Conservation (phyloP, 1,284 basidiomycete genomes). For the Mycena sp. region DNA sequence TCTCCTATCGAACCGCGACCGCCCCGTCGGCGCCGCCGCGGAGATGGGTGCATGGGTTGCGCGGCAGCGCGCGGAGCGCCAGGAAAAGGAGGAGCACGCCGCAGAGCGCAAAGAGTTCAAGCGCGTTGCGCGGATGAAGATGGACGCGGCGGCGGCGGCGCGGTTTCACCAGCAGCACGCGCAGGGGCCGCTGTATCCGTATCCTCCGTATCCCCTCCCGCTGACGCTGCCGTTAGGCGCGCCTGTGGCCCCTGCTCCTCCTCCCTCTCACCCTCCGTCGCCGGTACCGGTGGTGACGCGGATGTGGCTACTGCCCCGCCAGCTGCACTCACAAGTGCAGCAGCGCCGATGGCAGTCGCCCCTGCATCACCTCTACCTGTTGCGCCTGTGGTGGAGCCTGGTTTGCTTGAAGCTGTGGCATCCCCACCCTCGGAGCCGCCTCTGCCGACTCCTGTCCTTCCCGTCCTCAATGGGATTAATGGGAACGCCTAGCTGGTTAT, state of each 20-base stretch:
- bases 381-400: not conserved
- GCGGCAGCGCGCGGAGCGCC: slow-evolving; percentile 37
- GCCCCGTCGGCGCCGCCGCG: slow-evolving; percentile 45
- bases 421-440: not conserved
- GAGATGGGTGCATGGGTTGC: slow-evolving; percentile 46
- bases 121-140: slow-evolving; percentile 15
- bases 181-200: not conserved
- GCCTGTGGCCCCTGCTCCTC: not conserved
- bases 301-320: slow-evolving; percentile 16
- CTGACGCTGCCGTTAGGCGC: too few species aligned
- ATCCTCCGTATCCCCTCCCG: not conserved
- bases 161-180: too few species aligned
- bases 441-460: not conserved
- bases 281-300: slow-evolving; percentile 4
- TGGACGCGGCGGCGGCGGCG: too few species aligned
- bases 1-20: slow-evolving; percentile 51
- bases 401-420: not conserved
- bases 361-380: slow-evolving; percentile 13
- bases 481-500: slow-evolving; percentile 6
- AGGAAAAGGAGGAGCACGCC: slow-evolving; percentile 30
- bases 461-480: slow-evolving; percentile 14
- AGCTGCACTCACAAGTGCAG: not conserved
- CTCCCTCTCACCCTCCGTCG: not conserved
- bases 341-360: slow-evolving; percentile 9
- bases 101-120: slow-evolving; percentile 25